phyloP scores from a whole-genome alignment of 768 basidiomycete genomes.

The Antrodiella citrinella region DNA sequence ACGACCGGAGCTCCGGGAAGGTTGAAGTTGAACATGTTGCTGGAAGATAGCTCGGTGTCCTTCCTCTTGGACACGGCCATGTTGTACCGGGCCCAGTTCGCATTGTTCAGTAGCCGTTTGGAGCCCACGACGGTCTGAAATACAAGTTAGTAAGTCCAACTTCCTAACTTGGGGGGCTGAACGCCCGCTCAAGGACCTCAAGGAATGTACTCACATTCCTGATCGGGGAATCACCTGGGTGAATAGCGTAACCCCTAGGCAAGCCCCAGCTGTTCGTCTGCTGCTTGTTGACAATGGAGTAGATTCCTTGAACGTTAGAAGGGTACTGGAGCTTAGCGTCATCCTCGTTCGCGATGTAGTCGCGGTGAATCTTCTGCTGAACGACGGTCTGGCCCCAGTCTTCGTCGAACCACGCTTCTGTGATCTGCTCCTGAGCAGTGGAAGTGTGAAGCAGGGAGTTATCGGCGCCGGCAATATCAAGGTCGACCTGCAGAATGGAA shows the following conservation, averaged over 20 bases:
- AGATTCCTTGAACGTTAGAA: slow-evolving; percentile 47
- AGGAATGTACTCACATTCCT: slow-evolving; percentile 36
- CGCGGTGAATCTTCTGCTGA: slow-evolving; percentile 43
- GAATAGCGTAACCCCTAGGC: slow-evolving; percentile 52
- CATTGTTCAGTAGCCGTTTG: slow-evolving; percentile 52
- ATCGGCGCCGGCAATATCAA: slow-evolving; percentile 50
- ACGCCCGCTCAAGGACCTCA: not conserved
- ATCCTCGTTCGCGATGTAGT: slow-evolving; percentile 43
- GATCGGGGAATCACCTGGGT: slow-evolving; percentile 48
- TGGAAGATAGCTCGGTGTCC: slow-evolving; percentile 52
- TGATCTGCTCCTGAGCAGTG: slow-evolving; percentile 39
- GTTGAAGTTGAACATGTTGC: slow-evolving; percentile 56
- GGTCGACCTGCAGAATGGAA: slow-evolving; percentile 33
- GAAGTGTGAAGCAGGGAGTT: slow-evolving; percentile 50
- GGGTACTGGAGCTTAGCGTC: slow-evolving; percentile 45
- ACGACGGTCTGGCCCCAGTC: slow-evolving; percentile 50
- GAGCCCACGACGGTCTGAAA: slow-evolving; percentile 48
- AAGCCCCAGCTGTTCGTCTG: slow-evolving; percentile 48
- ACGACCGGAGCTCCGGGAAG: slow-evolving; percentile 47
- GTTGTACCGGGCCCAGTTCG: slow-evolving; percentile 61
- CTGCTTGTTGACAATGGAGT: slow-evolving; percentile 48
- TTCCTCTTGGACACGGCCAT: slow-evolving; percentile 49
- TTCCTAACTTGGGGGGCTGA: not conserved
- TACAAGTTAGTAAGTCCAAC: too few species aligned
- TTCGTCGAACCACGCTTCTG: slow-evolving; percentile 48